phyloP scores from a whole-genome alignment of 805 yeast species.

The Wickerhamomyces xylosicus region DNA sequence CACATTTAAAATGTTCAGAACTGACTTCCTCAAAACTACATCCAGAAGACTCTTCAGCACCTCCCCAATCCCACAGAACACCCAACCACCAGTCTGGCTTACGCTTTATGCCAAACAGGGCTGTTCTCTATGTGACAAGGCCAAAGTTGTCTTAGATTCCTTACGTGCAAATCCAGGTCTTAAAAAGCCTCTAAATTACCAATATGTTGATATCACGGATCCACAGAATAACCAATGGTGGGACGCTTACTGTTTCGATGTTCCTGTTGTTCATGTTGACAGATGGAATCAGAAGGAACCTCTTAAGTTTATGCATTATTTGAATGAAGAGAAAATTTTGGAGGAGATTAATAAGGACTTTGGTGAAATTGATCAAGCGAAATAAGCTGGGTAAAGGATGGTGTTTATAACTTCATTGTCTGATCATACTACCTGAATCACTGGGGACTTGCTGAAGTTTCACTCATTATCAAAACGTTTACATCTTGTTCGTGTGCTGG shows the following conservation, averaged over 20 bases:
- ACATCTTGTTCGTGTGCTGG: no score
- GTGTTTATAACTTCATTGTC: no score
- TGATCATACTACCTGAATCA: no score
- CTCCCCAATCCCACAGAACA: neutral
- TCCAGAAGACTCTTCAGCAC: constrained; percentile 4
- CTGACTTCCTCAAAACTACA: constrained; percentile 1
- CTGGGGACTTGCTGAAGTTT: no score
- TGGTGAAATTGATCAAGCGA: no score
- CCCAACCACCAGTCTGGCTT: constrained; percentile 19
- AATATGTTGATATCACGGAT: constrained; percentile 45
- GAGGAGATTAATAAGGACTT: constrained; percentile 31
- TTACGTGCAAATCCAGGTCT: constrained; percentile 25
- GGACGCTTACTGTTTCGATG: constrained; percentile 66
- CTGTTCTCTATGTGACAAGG: constrained; percentile 61
- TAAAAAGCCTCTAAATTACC: constrained; percentile 23
- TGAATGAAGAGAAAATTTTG: constrained; percentile 41
- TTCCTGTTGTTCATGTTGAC: constrained; percentile 68
- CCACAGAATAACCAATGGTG: constrained; percentile 55
- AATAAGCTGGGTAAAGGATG: no score
- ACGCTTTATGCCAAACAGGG: constrained; percentile 62
- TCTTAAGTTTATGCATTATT: constrained; percentile 58
- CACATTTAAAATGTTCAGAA: constrained; percentile 2
- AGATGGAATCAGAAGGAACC: constrained; percentile 34
- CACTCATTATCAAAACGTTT: no score
- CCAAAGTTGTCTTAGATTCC: constrained; percentile 37